These are phyloP conservation scores for Aspergillus nidulans DNA, from an alignment of 495 filamentous ascomycete genomes.

Conservation along the genomic window DNA sequence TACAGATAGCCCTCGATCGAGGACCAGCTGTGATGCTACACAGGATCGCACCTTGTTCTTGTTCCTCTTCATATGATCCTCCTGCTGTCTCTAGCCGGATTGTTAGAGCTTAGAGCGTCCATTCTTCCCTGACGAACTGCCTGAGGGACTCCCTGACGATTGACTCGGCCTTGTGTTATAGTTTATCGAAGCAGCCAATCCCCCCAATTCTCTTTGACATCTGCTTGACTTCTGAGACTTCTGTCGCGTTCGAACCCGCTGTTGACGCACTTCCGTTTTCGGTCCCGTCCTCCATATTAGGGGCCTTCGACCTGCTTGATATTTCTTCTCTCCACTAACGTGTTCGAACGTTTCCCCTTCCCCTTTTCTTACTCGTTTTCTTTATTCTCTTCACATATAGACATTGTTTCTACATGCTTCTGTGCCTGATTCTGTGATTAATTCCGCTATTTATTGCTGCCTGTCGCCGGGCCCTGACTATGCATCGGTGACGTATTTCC, in stretches of 20 bases:
- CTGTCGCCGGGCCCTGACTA: conserved; percentile 13
- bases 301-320: neutral
- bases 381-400: neutral
- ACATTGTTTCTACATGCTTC: neutral
- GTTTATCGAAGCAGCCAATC: conserved; percentile 7
- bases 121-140: conserved; percentile 10
- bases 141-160: too few relatives aligned
- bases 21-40: conserved; percentile 10
- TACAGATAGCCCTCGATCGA: conserved; percentile 1
- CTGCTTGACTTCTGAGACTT: too few relatives aligned
- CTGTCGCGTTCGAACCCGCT: neutral
- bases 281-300: neutral
- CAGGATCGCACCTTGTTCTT: conserved; percentile 16
- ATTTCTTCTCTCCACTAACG: neutral
- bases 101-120: neutral
- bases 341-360: neutral
- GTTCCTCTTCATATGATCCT: conserved; percentile 21
- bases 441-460: neutral
- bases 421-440: too few relatives aligned
- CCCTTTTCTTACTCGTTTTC: neutral
- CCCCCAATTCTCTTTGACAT: conserved; percentile 1
- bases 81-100: conserved; percentile 13
- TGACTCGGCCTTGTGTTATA: conserved; percentile 13
- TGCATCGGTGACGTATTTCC: conserved; percentile 28
- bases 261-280: neutral